Evolutionary conservation across 192 early-diverging fungal species (phyloP), one percentile per base, ranked within the genome.

Genomic region (Thamnidium elegans): DNA sequence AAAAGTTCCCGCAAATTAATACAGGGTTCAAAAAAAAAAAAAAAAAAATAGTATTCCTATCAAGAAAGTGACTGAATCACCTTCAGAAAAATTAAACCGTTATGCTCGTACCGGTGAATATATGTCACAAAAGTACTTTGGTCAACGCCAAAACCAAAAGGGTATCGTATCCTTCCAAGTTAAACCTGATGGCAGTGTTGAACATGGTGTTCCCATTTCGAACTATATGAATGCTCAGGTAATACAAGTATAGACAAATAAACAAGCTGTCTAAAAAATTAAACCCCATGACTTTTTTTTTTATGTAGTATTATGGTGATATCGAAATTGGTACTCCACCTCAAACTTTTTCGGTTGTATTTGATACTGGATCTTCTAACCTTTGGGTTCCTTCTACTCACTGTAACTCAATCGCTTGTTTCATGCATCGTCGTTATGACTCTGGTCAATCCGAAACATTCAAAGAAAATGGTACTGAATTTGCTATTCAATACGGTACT

Each of bases 351-450:
- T 87, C 86, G 53, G 93, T 95, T 36, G 88, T 94, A 39, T 92
- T 94, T 52, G 96, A 98, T 76, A 98, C 96, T 14, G 96, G 95
- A 19, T 94, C 89, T 43, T 90, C 90, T 52, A 98, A 97, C 77
- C 81, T 98, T 48, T 98, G 96, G 96, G 94, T 99, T 31, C 96
- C 96, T 15, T 95, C 93, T 20, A 90, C 91, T 6, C 87, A 88
- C 62, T 99, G 97, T 83, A 81, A 76, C 39, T 95, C 93, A 4
- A 96, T 99, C 64, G 94, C 96, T 3, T 99, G 97, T 68, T 97
- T 89, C 84, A 80, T 99, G 59, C 97, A 98, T 74, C 66, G 82
- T 44, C 86, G 90, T 9, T 99, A 88, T 77, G 93, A 99, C 74
- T 85, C 92, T 45, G 74, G 68, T 63, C 81, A 94, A 72, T 94